Percentiles rank a stretch among this genome's conserved stretches.
Evolutionary conservation across 257 asterid genomes (phyloP).

Genomic region (Scutellaria baicalensis): DNA sequence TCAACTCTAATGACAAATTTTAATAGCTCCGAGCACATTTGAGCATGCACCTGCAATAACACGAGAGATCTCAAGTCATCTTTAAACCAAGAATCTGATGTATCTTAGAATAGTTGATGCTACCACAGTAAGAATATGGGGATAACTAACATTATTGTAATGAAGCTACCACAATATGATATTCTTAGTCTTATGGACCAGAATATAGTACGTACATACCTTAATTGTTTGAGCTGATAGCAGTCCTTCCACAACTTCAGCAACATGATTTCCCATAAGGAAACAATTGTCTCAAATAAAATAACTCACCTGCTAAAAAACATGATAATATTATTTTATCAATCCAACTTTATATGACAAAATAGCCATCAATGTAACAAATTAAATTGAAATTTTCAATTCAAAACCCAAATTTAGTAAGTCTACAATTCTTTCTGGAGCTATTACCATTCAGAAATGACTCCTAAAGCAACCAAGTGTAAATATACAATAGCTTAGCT

Average conservation of each 20-base stretch:
- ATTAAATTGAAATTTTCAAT: background rate
- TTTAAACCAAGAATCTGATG: background rate
- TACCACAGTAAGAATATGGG: background rate
- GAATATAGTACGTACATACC: constrained; percentile 34
- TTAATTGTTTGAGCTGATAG: constrained; percentile 45
- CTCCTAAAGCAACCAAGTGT: too few relatives aligned
- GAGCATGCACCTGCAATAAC: constrained; percentile 67
- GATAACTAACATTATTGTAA: background rate
- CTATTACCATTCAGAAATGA: background rate
- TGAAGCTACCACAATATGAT: too few relatives aligned
- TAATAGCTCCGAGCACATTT: constrained; percentile 60
- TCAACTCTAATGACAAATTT: constrained; percentile 34
- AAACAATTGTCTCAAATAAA: constrained; percentile 9
- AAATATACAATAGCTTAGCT: too few relatives aligned
- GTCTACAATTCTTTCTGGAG: background rate
- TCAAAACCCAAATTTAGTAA: background rate
- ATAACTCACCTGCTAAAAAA: constrained; percentile 14
- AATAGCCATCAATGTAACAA: background rate
- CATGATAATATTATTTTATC: background rate
- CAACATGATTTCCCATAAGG: constrained; percentile 56
- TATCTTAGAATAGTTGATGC: background rate
- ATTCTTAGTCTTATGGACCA: background rate
- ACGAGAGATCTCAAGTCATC: background rate
- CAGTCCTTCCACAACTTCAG: constrained; percentile 33
- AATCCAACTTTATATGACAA: background rate